Evolutionary conservation across 1,284 basidiomycete genomes (phyloP), one percentile per base, ranked within the genome.

Genomic region (Peniophora sp.): DNA sequence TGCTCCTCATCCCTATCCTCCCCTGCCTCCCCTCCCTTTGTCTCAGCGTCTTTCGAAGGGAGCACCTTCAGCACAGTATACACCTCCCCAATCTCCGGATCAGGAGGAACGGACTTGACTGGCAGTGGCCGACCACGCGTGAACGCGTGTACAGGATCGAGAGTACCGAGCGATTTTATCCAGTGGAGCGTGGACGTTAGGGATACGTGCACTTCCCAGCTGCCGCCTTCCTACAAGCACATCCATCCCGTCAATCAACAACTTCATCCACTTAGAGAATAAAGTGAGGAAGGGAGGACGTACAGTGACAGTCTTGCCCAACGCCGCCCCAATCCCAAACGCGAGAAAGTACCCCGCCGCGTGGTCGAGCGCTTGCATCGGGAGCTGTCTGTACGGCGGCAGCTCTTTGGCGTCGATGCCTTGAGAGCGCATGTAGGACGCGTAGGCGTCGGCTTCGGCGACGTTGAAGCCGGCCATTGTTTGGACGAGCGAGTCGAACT

Each of bases 401-500:
- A 58, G 54, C 6, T 51, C 39, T 1, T 54, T 50, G 15, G 51
- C 43, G 1, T 52, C 37, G 2, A 55, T 55, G 1, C 60, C 61
- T 3, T 49, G 57, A 20, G 46, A 45, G 12, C 45, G 41, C 12
- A 57, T 24, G 50, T 62, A 75, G 3, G 57, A 47, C 0, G 67
- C 64, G 54, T 69, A 77, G 3, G 76, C 76, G 47, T 73, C 62
- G 0, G 70, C 76, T 64, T 85, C 83, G 9, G 77, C 75, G 22
- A 68, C 60, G 52, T 84, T 85, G 61, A 84, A 78, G 0, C 83
- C 84, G 0, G 72, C 75, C 0, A 80, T 79, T 0, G 81, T 83
- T 62, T 87, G 83, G 0, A 83, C 77, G 2, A 86, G 68, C 0
- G 81, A 84, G 57, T 87, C 83, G 54, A 85, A 86, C 80, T 82